Evolutionary conservation across 2,329 filamentous ascomycete genomes (phyloP).

Genomic region (Rhinocladiella similis): DNA sequence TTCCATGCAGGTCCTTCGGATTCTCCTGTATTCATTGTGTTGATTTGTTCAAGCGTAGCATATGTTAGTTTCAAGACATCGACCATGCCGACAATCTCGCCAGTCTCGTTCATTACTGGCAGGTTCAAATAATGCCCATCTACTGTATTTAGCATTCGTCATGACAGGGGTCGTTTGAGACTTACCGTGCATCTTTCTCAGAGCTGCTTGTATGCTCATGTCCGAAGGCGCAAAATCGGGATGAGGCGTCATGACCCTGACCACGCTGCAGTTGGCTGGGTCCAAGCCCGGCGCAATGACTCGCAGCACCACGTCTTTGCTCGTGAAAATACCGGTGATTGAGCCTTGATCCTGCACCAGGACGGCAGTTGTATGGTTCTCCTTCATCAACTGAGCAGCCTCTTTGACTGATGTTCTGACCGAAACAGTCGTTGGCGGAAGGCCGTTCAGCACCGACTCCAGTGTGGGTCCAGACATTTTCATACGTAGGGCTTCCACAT

Average conservation of each 20-base stretch:
- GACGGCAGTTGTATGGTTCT: conserved; percentile 96
- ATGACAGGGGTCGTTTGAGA: conserved; percentile 18
- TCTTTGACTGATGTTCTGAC: conserved; percentile 96
- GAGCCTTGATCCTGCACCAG: conserved; percentile 94
- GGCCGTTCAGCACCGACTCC: conserved; percentile 87
- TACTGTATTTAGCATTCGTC: conserved; percentile 38
- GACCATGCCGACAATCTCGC: conserved; percentile 99
- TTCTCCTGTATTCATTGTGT: conserved; percentile 86
- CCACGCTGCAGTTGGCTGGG: conserved; percentile 91
- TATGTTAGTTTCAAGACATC: conserved; percentile 98
- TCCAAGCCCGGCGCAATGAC: conserved; percentile 97
- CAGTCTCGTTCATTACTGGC: conserved; percentile 95
- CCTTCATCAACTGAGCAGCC: conserved; percentile 93
- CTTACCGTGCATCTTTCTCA: conserved; percentile 98
- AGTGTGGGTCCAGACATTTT: conserved; percentile 99
- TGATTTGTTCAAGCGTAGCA: conserved; percentile 86
- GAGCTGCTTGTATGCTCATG: conserved; percentile 97
- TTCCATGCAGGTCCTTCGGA: conserved; percentile 98
- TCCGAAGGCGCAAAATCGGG: conserved; percentile 98
- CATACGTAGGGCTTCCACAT: conserved; percentile 88
- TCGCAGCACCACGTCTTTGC: conserved; percentile 96
- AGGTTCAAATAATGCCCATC: conserved; percentile 98
- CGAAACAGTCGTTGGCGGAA: conserved; percentile 90
- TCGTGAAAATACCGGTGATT: conserved; percentile 98
- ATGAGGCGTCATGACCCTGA: conserved; percentile 98